Percentiles rank a stretch among this genome's conserved stretches.
phyloP scores from a whole-genome alignment of 495 filamentous ascomycete species.

The Penicillium simplicissimum region DNA sequence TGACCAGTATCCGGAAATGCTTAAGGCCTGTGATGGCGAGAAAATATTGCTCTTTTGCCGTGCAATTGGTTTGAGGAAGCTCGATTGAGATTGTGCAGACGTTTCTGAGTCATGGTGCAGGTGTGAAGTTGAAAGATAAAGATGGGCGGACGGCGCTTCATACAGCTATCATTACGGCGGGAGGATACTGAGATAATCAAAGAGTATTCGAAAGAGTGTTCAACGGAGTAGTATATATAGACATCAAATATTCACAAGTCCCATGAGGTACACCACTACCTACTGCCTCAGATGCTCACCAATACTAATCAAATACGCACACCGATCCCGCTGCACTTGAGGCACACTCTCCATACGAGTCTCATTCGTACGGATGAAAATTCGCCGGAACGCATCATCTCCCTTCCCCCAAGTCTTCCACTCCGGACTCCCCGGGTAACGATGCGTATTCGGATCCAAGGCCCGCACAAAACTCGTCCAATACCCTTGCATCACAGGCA shows the following conservation, averaged over 20 bases:
- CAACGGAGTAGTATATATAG: no score
- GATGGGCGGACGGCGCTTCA: constrained; percentile 1
- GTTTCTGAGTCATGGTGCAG: no score
- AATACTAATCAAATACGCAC: constrained; percentile 55
- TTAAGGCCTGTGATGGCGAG: not conserved
- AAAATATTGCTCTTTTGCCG: constrained; percentile 1
- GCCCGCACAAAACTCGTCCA: constrained; percentile 68
- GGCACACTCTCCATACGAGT: constrained; percentile 61
- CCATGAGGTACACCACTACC: constrained; percentile 24
- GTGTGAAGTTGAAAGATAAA: constrained; percentile 4
- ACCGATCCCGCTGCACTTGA: constrained; percentile 46
- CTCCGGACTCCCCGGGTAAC: constrained; percentile 40
- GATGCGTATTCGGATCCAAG: constrained; percentile 62
- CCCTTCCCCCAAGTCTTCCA: constrained; percentile 50
- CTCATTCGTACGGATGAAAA: constrained; percentile 56
- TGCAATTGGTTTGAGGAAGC: not conserved
- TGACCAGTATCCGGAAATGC: constrained; percentile 5
- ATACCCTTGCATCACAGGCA: constrained; percentile 63
- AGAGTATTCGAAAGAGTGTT: no score
- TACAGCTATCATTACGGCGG: not conserved
- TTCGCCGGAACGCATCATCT: constrained; percentile 37
- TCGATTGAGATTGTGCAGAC: constrained; percentile 9
- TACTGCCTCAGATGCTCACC: constrained; percentile 53
- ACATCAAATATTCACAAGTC: not conserved
- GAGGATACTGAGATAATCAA: constrained; percentile 4